Percentiles rank a stretch among this genome's conserved stretches.
phyloP scores from a whole-genome alignment of 164 flowering plant genomes.

The Santalum album region DNA sequence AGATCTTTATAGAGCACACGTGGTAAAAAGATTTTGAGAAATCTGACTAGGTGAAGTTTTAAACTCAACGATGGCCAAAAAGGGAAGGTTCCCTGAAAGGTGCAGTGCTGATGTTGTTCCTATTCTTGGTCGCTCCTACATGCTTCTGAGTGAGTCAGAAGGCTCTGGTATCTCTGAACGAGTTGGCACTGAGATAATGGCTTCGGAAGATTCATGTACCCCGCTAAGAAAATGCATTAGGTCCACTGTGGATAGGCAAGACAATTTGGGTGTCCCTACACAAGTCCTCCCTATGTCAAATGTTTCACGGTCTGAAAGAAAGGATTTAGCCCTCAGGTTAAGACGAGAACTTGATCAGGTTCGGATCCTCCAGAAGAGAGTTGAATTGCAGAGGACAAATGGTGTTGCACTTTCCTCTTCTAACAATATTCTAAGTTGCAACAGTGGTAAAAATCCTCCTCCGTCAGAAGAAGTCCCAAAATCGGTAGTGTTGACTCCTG shows the following conservation, averaged over 20 bases:
- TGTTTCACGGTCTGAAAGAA: slow-evolving; percentile 53
- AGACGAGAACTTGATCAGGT: slow-evolving; percentile 67
- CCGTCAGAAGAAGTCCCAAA: slow-evolving; percentile 16
- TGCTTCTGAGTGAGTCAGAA: slow-evolving; percentile 50
- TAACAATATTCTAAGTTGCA: slow-evolving; percentile 38
- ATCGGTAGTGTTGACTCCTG: slow-evolving; percentile 15
- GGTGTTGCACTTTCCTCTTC: slow-evolving; percentile 28
- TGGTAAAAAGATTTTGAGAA: background rate
- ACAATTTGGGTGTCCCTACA: slow-evolving; percentile 45
- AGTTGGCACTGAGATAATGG: slow-evolving; percentile 43
- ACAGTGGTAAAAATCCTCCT: slow-evolving; percentile 34
- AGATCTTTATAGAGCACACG: background rate
- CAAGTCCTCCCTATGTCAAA: slow-evolving; percentile 51
- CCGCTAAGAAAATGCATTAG: slow-evolving; percentile 53
- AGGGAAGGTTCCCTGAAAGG: slow-evolving; percentile 19
- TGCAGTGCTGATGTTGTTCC: slow-evolving; percentile 14
- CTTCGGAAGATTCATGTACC: slow-evolving; percentile 51
- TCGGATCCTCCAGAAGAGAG: slow-evolving; percentile 34
- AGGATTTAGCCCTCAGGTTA: slow-evolving; percentile 40
- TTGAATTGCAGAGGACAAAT: slow-evolving; percentile 19
- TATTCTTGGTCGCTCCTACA: background rate
- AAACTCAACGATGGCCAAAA: slow-evolving; percentile 24
- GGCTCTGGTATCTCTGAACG: slow-evolving; percentile 65
- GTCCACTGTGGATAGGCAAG: slow-evolving; percentile 38
- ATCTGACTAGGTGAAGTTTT: background rate